Base-by-base conservation (phyloP, 345 rosid genomes). In the Melastoma malabathricum region DNA sequence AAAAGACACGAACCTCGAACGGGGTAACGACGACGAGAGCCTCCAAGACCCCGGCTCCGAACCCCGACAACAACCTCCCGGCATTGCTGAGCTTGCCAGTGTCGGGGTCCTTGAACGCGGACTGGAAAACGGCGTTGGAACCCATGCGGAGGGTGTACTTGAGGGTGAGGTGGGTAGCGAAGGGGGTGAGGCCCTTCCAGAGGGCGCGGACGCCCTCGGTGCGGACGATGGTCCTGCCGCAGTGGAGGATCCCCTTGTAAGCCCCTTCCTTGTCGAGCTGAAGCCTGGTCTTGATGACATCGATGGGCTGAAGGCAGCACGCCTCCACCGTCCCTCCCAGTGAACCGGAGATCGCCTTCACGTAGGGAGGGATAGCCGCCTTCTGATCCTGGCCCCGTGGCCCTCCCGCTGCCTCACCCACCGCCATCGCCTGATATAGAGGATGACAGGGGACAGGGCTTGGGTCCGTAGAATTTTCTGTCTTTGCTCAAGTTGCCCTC, bases 11-110 rank as follows among this genome's bases (percentile, higher is more conserved):
- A 25, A 84, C 96, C 95, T 92, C 96, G 50, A 92, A 92, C 5
- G 98, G 98, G 20, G 98, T 84, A 16, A 92, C 96, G 55, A 92
- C 79, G 49, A 66, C 87, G 52, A 92, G 95, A 47, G 95, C 96
- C 66, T 92, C 98, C 2, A 84, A 87, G 52, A 92, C 98, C 2
- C 96, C 95, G 27, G 98, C 96, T 38, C 96, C 98, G 50, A 92
- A 87, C 13, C 98, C 96, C 15, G 98, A 66, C 20, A 84, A 34
- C 19, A 84, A 20, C 52, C 96, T 62, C 27, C 72, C 87, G 0
- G 55, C 70, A 51, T 79, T 79, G 44, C 80, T 82, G 39, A 92
- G 48, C 47, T 78, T 76, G 0, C 96, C 96, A 1, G 89, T 84
- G 41, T 75, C 69, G 0, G 89, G 75, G 60, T 87, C 95, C 82